These are phyloP conservation scores for Aspergillus pseudoglaucus DNA, from an alignment of 2,329 filamentous ascomycete species.

Conservation along the genomic window DNA sequence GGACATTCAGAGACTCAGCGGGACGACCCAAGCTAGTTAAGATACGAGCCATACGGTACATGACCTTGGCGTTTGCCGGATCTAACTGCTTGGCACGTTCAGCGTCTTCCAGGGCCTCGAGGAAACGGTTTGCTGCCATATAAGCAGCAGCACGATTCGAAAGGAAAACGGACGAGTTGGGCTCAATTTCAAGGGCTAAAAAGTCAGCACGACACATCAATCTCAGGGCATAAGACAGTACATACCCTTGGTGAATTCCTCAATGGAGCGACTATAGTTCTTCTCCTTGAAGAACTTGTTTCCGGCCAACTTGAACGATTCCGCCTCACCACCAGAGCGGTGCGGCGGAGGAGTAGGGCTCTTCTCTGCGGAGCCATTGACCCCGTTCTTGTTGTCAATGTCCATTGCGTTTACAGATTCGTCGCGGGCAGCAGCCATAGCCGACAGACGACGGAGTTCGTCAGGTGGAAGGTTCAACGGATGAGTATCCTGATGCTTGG, in stretches of 20 bases:
- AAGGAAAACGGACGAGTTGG: slow-evolving; percentile 79
- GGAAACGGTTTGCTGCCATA: slow-evolving; percentile 77
- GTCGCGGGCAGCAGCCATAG: slow-evolving; percentile 44
- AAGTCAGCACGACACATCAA: slow-evolving; percentile 2
- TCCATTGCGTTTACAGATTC: slow-evolving; percentile 63
- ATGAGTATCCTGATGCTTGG: slow-evolving; percentile 59
- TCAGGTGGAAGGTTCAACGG: slow-evolving; percentile 87
- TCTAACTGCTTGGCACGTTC: slow-evolving; percentile 75
- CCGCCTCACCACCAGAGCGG: slow-evolving; percentile 65
- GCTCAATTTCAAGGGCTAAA: slow-evolving; percentile 79
- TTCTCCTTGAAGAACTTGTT: slow-evolving; percentile 97
- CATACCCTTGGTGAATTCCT: slow-evolving; percentile 91
- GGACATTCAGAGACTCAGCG: slow-evolving; percentile 76
- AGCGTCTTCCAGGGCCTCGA: slow-evolving; percentile 79
- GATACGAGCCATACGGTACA: slow-evolving; percentile 81
- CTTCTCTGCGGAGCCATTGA: slow-evolving; percentile 27
- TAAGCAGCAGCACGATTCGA: slow-evolving; percentile 92
- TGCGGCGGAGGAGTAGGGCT: slow-evolving; percentile 44
- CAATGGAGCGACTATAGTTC: slow-evolving; percentile 79
- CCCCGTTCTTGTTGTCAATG: slow-evolving; percentile 53
- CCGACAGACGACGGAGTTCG: slow-evolving; percentile 70
- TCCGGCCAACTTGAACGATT: slow-evolving; percentile 83
- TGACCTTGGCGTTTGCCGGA: slow-evolving; percentile 77
- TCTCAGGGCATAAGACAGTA: not conserved
- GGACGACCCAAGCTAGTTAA: slow-evolving; percentile 82